Percentiles rank a stretch among this genome's conserved stretches.
Conservation (phyloP, 768 basidiomycete genomes). For the Pseudohyphozyma bogoriensis region DNA sequence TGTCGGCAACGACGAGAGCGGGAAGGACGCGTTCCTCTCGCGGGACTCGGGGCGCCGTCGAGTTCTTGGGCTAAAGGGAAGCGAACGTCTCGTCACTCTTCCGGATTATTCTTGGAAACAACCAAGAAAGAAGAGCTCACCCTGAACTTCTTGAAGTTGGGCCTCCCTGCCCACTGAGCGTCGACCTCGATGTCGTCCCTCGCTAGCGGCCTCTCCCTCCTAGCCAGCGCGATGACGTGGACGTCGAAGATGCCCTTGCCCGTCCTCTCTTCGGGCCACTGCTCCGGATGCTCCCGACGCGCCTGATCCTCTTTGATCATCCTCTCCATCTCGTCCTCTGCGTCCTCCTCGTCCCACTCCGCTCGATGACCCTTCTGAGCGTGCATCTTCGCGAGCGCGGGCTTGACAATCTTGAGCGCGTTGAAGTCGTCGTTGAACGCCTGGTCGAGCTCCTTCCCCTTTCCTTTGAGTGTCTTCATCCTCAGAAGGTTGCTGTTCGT, state of each 20-base stretch:
- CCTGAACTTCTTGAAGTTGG: conserved; percentile 27
- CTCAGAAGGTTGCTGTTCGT: conserved; percentile 7
- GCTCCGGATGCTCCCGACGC: neutral
- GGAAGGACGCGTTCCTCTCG: conserved; percentile 6
- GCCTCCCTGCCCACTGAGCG: conserved; percentile 7
- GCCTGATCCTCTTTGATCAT: conserved; percentile 12
- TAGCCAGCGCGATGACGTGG: conserved; percentile 7
- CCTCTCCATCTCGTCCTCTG: conserved; percentile 17
- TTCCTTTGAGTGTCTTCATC: conserved; percentile 1
- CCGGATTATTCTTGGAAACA: no score
- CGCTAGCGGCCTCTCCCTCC: conserved; percentile 1
- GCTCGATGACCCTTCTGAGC: conserved; percentile 4
- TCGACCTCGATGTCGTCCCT: conserved; percentile 5
- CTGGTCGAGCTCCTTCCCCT: conserved; percentile 5
- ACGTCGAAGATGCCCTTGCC: conserved; percentile 26
- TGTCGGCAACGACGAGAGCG: conserved; percentile 8
- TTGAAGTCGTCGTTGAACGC: conserved; percentile 29
- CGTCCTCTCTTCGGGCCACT: neutral
- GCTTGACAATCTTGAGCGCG: conserved; percentile 25
- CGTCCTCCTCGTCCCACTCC: conserved; percentile 21
- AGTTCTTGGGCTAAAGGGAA: conserved; percentile 19
- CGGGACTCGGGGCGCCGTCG: neutral
- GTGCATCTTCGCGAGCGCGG: conserved; percentile 14
- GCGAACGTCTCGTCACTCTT: neutral
- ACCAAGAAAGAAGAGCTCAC: conserved; percentile 1